Base-by-base conservation (phyloP, 192 early-diverging fungal species). In the Lobulomyces angularis region DNA sequence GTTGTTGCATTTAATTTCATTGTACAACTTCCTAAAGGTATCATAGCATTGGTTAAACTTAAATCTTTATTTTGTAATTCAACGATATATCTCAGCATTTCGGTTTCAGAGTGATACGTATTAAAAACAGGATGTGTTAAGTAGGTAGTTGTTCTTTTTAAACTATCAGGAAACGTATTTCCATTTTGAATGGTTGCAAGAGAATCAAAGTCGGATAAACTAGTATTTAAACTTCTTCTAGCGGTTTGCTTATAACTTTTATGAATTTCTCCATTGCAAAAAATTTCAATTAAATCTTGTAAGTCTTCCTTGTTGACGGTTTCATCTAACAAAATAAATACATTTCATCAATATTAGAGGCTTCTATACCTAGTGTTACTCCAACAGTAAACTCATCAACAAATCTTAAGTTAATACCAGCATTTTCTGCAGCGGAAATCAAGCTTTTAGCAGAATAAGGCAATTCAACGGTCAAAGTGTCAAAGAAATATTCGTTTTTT, bases 1-100 rank as follows among this genome's bases (percentile, higher is more conserved):
- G 87, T 88, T 29, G 95, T 96, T 34, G 92, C 92, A 50, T 98
- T 98, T 12, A 98, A 72, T 78, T 98, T 96, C 95, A 98, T 98
- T 44, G 95, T 98, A 74, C 95, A 98, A 30, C 84, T 88, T 24
- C 95, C 95, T 19, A 98, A 72, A 35, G 95, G 88, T 46, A 98
- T 98, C 95, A 98, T 98, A 31, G 95, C 90, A 62, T 98, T 83
- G 38, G 82, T 84, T 37, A 98, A 67, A n/a, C 89, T 93, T 62
- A 98, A 68, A 69, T 98, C 95, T 77, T 93, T 96, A 74, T 77
- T 84, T 68, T 94, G 88, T 23, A 98, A 74, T 48, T 88, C 77
- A 43, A 79, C 71, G 43, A 98, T 84, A 71, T 98, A 98, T 41
- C 95, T 81, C 39, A 99, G 71, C 83, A 99, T 90, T 55, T 95